Evolutionary conservation across 73 alveolate genomes (phyloP).

Genomic region (Paramecium pentaurelia): DNA sequence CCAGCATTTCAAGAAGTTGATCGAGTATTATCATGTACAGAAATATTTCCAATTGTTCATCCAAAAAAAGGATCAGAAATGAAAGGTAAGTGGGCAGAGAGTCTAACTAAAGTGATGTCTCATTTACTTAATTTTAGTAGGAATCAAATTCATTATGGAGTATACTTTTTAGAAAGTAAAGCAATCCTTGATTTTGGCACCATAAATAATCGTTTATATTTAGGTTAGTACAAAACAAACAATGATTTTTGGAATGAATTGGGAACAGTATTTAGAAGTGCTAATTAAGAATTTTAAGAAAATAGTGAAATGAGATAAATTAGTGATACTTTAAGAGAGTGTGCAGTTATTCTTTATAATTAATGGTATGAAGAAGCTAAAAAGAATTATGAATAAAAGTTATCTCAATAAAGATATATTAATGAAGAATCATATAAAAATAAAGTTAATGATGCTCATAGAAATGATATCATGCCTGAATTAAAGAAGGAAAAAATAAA

Average conservation of each 20-base stretch:
- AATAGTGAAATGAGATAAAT: constrained; percentile 1
- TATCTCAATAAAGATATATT: not conserved
- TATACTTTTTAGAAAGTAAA: constrained; percentile 67
- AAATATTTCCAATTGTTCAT: constrained; percentile 81
- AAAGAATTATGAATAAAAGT: not conserved
- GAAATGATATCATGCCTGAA: constrained; percentile 22
- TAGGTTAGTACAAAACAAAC: constrained; percentile 63
- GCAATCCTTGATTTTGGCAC: constrained; percentile 62
- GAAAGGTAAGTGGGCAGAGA: constrained; percentile 73
- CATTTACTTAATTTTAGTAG: constrained; percentile 48
- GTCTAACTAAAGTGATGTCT: not conserved
- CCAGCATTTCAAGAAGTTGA: constrained; percentile 59
- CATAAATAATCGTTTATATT: constrained; percentile 73
- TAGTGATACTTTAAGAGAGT: constrained; percentile 15
- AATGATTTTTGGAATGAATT: constrained; percentile 79
- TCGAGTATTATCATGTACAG: constrained; percentile 62
- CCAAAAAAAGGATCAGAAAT: constrained; percentile 78
- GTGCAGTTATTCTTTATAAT: not conserved
- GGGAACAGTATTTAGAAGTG: constrained; percentile 67
- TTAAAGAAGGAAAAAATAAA: constrained; percentile 24
- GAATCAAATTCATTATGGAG: constrained; percentile 67
- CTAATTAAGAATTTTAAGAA: not conserved
- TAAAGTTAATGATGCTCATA: constrained; percentile 8
- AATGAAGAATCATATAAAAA: not conserved
- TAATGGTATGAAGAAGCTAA: not conserved